Evolutionary conservation across 345 rosid genomes (phyloP), one percentile per base, ranked within the genome.

Genomic region (Firmiana major): DNA sequence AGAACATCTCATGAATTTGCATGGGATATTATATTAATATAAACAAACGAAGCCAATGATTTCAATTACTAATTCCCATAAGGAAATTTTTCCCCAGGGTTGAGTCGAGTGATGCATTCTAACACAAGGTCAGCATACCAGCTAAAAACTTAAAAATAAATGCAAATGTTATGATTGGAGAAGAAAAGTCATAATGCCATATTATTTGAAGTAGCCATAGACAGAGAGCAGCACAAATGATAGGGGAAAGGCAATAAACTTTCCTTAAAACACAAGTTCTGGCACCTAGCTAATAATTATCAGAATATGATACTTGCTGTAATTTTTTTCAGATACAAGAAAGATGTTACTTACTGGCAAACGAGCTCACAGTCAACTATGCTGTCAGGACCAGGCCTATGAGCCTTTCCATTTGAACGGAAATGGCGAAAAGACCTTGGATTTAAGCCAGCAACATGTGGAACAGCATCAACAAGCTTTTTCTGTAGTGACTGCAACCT

Each of bases 351-450:
- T 88, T 88, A 96, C 98, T 93, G 91, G 90, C 87, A 82, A 67
- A 96, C 97, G 81, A 92, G 88, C 84, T 96, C 99, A 45, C 97
- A 90, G 80, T 93, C 99, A 75, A 96, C 93, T 66, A 93, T 92
- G 86, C 91, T 93, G 74, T 96, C 99, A 63, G 98, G 99, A 49
- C 99, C 98, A 77, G 97, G 92, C 76, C 91, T 89, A 74, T 93
- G 94, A 76, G 92, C 99, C 81, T 85, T 96, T 79, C 99, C 97
- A 67, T 84, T 81, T 15, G 98, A 82, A 36, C 65, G 83, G 81
- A 96, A 96, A 83, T 91, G 98, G 74, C 97, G 94, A 84, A 93
- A 96, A 78, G 99, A 87, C 82, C 86, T 89, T 43, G 99, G 99
- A 81, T 96, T 93, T 79, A 93, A 84, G 77, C 99, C 99, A 48